These are phyloP conservation scores for Phaeosphaeriaceae sp. DNA, from an alignment of 2,329 filamentous ascomycete genomes.

Conservation along the genomic window DNA sequence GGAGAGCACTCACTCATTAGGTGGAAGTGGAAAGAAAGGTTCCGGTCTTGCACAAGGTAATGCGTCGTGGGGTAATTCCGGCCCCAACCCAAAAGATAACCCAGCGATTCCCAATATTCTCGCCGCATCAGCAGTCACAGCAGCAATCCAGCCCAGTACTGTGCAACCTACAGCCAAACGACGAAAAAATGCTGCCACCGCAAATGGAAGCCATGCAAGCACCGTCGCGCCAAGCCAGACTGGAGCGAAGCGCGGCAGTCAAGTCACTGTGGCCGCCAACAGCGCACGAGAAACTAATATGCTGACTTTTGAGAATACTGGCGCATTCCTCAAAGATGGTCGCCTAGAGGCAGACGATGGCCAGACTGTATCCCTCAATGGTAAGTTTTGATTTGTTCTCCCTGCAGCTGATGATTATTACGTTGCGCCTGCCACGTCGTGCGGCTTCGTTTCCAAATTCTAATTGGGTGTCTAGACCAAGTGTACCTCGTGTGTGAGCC, in stretches of 20 bases:
- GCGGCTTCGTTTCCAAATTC: slow-evolving; percentile 35
- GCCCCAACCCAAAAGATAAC: slow-evolving; percentile 44
- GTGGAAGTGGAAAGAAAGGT: slow-evolving; percentile 47
- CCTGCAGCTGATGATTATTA: slow-evolving; percentile 29
- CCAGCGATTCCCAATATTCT: slow-evolving; percentile 53
- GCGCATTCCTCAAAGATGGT: slow-evolving; percentile 72
- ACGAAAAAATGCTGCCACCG: slow-evolving; percentile 73
- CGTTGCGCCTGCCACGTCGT: slow-evolving; percentile 39
- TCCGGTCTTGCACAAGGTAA: slow-evolving; percentile 49
- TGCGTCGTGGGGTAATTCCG: slow-evolving; percentile 47
- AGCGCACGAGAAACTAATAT: slow-evolving; percentile 75
- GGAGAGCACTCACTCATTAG: slow-evolving; percentile 41
- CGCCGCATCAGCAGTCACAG: slow-evolving; percentile 65
- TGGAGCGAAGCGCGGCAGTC: slow-evolving; percentile 38
- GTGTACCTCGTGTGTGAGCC: slow-evolving; percentile 98
- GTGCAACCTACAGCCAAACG: slow-evolving; percentile 65
- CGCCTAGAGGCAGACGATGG: slow-evolving; percentile 90
- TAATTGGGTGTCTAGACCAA: slow-evolving; percentile 66
- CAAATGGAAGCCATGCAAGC: slow-evolving; percentile 44
- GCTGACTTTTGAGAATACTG: slow-evolving; percentile 81
- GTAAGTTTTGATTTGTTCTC: slow-evolving; percentile 58
- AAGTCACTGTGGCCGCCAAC: slow-evolving; percentile 49
- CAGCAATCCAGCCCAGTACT: slow-evolving; percentile 46
- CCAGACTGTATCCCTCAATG: slow-evolving; percentile 80
- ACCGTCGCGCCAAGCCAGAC: slow-evolving; percentile 51